Base-by-base conservation (phyloP, 1,284 basidiomycete genomes). In the Cutaneotrichosporon sp. region DNA sequence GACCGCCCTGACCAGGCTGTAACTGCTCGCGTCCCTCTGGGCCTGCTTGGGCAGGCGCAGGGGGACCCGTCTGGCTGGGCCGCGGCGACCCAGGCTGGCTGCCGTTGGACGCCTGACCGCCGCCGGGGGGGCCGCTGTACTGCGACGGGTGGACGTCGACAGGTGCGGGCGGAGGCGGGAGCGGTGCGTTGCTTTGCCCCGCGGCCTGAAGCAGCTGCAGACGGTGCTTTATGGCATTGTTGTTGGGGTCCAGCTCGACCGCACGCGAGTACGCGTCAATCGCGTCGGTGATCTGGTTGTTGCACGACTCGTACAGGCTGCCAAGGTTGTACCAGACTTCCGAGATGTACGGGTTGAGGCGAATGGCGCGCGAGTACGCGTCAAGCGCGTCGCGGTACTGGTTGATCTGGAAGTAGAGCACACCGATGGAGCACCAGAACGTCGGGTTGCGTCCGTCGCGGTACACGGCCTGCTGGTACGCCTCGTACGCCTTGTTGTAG, bases 261-360 rank as follows among this genome's bases (percentile, higher is more conserved):
- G 92, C 92, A 18, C 91, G 83, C 8, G 88, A 88, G 68, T 99
- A 98, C 0, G 96, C 94, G 65, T 99, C 94, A 68, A 98, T 97
- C 30, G 96, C 94, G 69, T 98, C 96, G 42, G 88, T 87, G 69
- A 97, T 92, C 76, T 98, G 96, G 73, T 98, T 97, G 78, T 98
- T 98, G 81, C 94, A 98, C 60, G 87, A 89, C 76, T 99, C 94
- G 73, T 98, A 99, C 1, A 98, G 80, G 60, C 86, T 90, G 44
- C 94, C 96, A 22, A 98, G 83, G 77, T 98, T 93, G 76, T 93
- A 97, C 94, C 96, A 98, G 4, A 98, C 94, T 74, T 98, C 94
- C 46, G 90, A 92, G 62, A 99, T 97, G 80, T 96, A 98, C 0
- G 94, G 94, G 70, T 98, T 97, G 76, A 98, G 92, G 55, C 93